Percentiles rank a stretch among this genome's conserved stretches.
Evolutionary conservation across 169 alveolate species (phyloP).

Genomic region (Amoebophrya sp.): DNA sequence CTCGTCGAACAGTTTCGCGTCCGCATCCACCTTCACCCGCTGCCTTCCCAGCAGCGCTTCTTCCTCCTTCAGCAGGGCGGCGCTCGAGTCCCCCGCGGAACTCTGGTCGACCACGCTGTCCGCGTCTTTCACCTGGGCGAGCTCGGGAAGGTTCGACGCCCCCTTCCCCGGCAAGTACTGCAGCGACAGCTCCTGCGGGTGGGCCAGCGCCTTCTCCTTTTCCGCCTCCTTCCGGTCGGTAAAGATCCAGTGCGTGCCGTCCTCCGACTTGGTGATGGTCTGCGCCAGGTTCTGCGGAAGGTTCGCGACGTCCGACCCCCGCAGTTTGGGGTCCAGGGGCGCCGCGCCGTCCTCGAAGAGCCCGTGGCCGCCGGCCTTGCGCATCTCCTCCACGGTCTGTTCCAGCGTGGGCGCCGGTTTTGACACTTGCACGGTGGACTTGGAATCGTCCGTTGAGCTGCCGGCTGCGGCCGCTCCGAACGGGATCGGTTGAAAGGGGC

Average conservation of each 20-base stretch:
- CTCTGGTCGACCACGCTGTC: background rate
- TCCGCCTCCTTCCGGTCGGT: background rate
- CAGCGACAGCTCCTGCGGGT: background rate
- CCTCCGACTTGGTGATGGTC: background rate
- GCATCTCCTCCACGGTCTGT: no score
- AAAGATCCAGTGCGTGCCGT: background rate
- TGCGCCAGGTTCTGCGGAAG: no score
- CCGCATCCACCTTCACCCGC: background rate
- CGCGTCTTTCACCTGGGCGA: background rate
- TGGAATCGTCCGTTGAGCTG: no score
- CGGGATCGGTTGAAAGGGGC: no score
- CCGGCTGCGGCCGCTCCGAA: no score
- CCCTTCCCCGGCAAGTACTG: background rate
- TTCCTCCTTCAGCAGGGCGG: background rate
- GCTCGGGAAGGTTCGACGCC: background rate
- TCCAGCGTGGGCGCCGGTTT: no score
- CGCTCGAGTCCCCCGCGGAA: background rate
- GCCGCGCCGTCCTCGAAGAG: no score
- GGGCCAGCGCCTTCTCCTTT: background rate
- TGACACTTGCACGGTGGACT: no score
- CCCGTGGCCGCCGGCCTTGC: no score
- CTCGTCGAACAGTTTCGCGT: background rate
- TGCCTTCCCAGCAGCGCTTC: background rate
- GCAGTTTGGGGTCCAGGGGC: no score
- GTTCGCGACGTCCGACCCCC: no score